Evolutionary conservation across 129 eudicot genomes (phyloP).

Genomic region (Helianthus tuberosus): DNA sequence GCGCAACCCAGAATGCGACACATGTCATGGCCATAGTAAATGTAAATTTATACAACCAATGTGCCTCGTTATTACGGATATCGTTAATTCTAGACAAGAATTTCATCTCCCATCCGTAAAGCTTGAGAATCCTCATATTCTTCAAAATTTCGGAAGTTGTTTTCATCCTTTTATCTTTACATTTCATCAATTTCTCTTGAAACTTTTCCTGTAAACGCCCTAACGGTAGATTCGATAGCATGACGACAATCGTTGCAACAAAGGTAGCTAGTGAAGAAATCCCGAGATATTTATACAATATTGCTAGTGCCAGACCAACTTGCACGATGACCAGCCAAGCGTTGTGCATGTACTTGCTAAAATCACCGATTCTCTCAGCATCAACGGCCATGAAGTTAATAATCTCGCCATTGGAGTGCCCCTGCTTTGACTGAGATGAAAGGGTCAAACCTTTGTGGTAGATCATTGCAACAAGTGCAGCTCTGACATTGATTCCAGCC

Average conservation of each 20-base stretch:
- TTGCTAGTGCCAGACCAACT: conserved; percentile 58
- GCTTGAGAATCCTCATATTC: conserved; percentile 92
- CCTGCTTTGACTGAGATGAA: conserved; percentile 69
- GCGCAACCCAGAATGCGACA: conserved; percentile 78
- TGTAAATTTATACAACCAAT: conserved; percentile 61
- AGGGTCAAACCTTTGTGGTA: conserved; percentile 77
- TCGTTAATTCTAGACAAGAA: conserved; percentile 65
- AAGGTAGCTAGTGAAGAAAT: conserved; percentile 69
- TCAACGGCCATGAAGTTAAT: conserved; percentile 86
- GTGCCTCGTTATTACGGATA: conserved; percentile 53
- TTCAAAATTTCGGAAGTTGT: conserved; percentile 78
- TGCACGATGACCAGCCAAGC: conserved; percentile 73
- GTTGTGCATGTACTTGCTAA: conserved; percentile 71
- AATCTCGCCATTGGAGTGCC: conserved; percentile 71
- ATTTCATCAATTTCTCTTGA: conserved; percentile 70
- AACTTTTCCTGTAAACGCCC: conserved; percentile 65
- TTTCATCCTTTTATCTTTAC: conserved; percentile 87
- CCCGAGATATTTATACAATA: conserved; percentile 69
- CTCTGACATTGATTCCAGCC: conserved; percentile 56
- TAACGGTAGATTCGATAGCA: conserved; percentile 66
- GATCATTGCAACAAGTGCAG: conserved; percentile 69
- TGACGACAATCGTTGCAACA: conserved; percentile 58
- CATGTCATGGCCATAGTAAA: conserved; percentile 50
- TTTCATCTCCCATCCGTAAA: conserved; percentile 96
- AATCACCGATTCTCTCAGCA: conserved; percentile 73